A percentile compares a stretch with the other conserved stretches of the same genome.
These are phyloP conservation scores for Erodium trifolium DNA, from an alignment of 441 rosid genomes.

Conservation along the genomic window DNA sequence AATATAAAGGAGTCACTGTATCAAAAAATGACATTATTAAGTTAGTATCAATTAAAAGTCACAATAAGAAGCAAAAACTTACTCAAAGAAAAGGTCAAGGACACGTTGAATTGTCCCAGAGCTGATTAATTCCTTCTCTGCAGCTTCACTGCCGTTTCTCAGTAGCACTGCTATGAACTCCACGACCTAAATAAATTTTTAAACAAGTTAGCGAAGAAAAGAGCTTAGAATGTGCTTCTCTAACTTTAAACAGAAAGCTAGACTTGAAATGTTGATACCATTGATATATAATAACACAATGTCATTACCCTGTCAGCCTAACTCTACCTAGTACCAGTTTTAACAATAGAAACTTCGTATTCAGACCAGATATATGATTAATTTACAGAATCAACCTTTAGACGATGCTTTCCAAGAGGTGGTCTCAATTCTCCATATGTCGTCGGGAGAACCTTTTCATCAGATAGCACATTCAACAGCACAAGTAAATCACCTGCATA, in stretches of 20 bases:
- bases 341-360: not conserved
- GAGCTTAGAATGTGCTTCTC: not conserved
- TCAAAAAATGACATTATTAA: slow-evolving; percentile 10
- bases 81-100: slow-evolving; percentile 86
- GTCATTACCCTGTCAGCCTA: slow-evolving; percentile 6
- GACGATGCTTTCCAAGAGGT: slow-evolving; percentile 97
- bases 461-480: slow-evolving; percentile 63
- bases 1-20: no score
- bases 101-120: slow-evolving; percentile 75
- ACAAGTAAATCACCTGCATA: slow-evolving; percentile 62
- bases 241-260: not conserved
- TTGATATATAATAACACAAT: not conserved
- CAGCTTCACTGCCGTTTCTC: slow-evolving; percentile 70
- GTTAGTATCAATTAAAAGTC: slow-evolving; percentile 13
- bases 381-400: slow-evolving; percentile 56
- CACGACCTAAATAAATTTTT: slow-evolving; percentile 45
- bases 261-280: not conserved
- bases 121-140: slow-evolving; percentile 65
- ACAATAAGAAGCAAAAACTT: slow-evolving; percentile 27
- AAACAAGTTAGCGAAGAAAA: slow-evolving; percentile 9
- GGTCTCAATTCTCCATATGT: slow-evolving; percentile 87
- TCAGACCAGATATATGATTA: slow-evolving; percentile 15
- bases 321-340: slow-evolving; percentile 9
- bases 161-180: slow-evolving; percentile 89
- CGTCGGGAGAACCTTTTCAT: slow-evolving; percentile 75